Evolutionary conservation across 345 rosid species (phyloP).

Genomic region (Erysimum cheiranthoides): DNA sequence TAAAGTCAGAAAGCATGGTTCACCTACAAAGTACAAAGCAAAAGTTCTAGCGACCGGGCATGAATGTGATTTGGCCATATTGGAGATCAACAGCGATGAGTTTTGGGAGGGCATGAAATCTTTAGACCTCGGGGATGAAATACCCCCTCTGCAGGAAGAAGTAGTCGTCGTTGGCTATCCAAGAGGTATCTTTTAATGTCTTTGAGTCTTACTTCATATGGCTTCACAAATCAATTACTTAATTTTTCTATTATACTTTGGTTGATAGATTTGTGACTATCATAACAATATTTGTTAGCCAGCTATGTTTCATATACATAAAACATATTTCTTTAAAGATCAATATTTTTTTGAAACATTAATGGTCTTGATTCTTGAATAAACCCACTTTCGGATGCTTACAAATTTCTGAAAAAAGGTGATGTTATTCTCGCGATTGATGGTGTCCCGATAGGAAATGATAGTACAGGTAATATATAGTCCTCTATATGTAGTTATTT

Average conservation of each 20-base stretch:
- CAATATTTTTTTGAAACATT: no score
- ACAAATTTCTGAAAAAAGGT: constrained; percentile 53
- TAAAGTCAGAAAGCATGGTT: constrained; percentile 72
- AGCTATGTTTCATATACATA: no score
- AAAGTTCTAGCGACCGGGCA: constrained; percentile 67
- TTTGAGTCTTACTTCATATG: no score
- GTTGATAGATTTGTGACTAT: no score
- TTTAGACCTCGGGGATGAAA: constrained; percentile 66
- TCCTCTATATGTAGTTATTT: neutral
- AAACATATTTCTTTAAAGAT: no score
- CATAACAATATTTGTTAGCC: no score
- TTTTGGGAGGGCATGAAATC: constrained; percentile 46
- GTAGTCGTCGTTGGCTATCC: constrained; percentile 81
- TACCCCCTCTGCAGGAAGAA: constrained; percentile 61
- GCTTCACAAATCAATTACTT: no score
- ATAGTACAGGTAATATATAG: constrained; percentile 58
- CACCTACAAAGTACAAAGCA: constrained; percentile 61
- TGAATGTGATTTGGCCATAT: constrained; percentile 81
- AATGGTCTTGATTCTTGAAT: no score
- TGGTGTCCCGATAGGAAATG: constrained; percentile 71
- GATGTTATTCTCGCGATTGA: constrained; percentile 70
- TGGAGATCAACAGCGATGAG: constrained; percentile 51
- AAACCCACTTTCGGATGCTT: constrained; percentile 64
- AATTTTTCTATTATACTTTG: no score
- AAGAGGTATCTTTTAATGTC: neutral